phyloP scores from a whole-genome alignment of 306 rosid species.

The Vachellia collinsii region DNA sequence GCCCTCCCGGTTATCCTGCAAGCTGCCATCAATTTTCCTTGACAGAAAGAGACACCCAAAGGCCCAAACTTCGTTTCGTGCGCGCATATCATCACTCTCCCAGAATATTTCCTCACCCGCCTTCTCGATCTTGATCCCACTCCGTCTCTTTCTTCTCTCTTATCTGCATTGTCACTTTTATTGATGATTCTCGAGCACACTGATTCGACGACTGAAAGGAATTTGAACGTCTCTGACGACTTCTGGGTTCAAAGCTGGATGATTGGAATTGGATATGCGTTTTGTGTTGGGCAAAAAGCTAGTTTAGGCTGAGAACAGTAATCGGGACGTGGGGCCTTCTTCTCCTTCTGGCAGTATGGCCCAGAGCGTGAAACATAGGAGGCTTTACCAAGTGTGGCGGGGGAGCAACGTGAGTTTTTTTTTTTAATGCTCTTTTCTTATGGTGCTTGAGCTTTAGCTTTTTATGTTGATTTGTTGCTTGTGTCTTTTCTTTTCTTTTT shows the following conservation, averaged over 20 bases:
- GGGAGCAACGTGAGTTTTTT: slow-evolving; percentile 78
- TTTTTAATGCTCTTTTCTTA: slow-evolving; percentile 10
- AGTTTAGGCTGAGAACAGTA: slow-evolving; percentile 45
- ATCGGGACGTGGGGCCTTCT: slow-evolving; percentile 46
- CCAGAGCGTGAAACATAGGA: slow-evolving; percentile 47
- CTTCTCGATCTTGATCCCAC: slow-evolving; percentile 37
- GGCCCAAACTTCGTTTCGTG: slow-evolving; percentile 48
- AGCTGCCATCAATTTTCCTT: slow-evolving; percentile 56
- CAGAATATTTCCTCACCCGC: slow-evolving; percentile 42
- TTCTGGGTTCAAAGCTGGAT: slow-evolving; percentile 32
- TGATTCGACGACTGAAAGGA: slow-evolving; percentile 31
- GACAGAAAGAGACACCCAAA: slow-evolving; percentile 23
- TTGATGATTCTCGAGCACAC: slow-evolving; percentile 12
- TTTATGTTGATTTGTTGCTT: slow-evolving; percentile 21
- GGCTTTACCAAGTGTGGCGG: slow-evolving; percentile 92
- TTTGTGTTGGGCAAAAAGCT: slow-evolving; percentile 35
- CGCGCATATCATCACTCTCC: slow-evolving; percentile 47
- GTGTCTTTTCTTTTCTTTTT: background rate
- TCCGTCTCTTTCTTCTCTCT: slow-evolving; percentile 23
- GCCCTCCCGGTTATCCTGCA: slow-evolving; percentile 57
- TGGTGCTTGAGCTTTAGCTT: slow-evolving; percentile 10
- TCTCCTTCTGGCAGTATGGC: slow-evolving; percentile 41
- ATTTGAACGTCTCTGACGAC: slow-evolving; percentile 31
- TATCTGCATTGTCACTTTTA: slow-evolving; percentile 32
- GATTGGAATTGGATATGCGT: slow-evolving; percentile 41